These are phyloP conservation scores for Acer negundo DNA, from an alignment of 345 rosid genomes.

Conservation along the genomic window DNA sequence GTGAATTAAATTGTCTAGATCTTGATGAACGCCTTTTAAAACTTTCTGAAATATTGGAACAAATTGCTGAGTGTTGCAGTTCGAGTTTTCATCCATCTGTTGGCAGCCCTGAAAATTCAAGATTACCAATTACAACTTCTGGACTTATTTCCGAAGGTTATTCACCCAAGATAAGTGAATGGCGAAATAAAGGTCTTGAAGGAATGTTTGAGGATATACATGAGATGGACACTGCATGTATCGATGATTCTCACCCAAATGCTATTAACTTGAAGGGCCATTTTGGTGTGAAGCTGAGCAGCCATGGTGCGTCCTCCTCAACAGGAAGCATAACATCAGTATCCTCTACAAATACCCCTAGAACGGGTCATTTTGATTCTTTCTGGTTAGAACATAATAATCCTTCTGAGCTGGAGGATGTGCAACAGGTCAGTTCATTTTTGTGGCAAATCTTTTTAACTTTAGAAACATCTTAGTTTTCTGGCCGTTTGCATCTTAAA, in stretches of 20 bases:
- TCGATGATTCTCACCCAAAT: conserved; percentile 57
- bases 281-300: conserved; percentile 55
- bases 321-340: conserved; percentile 79
- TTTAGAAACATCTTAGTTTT: neutral
- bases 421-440: conserved; percentile 62
- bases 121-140: conserved; percentile 39
- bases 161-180: conserved; percentile 76
- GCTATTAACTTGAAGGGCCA: conserved; percentile 53
- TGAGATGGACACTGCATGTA: conserved; percentile 83
- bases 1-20: conserved; percentile 68
- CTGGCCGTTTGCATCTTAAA: neutral
- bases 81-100: conserved; percentile 44
- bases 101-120: conserved; percentile 60
- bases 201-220: conserved; percentile 93
- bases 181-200: conserved; percentile 79
- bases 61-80: conserved; percentile 63
- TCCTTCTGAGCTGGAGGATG: conserved; percentile 74
- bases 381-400: conserved; percentile 74
- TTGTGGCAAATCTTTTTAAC: neutral
- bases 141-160: conserved; percentile 50
- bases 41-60: conserved; percentile 76
- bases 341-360: conserved; percentile 78
- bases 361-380: conserved; percentile 73
- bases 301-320: conserved; percentile 68
- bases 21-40: conserved; percentile 70